A percentile compares a stretch with the other conserved stretches of the same genome.
These are phyloP conservation scores for Verbascum thapsus DNA, from an alignment of 257 asterid genomes.

Conservation along the genomic window DNA sequence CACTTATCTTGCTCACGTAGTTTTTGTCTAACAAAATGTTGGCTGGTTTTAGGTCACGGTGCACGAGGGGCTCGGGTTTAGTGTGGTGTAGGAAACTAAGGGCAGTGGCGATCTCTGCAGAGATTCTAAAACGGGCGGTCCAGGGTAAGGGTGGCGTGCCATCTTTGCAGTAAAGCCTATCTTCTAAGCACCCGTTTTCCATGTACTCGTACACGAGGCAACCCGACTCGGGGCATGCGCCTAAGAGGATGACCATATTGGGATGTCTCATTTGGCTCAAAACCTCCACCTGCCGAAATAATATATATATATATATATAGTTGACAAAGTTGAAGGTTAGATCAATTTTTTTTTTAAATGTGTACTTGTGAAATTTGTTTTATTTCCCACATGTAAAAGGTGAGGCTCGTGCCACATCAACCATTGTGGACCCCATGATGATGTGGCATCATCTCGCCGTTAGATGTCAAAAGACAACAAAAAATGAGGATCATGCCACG, in stretches of 20 bases:
- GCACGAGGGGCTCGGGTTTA: slow-evolving; percentile 55
- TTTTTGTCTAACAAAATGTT: slow-evolving; percentile 75
- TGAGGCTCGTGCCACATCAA: too few species aligned
- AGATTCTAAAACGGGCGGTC: slow-evolving; percentile 45
- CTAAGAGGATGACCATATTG: slow-evolving; percentile 56
- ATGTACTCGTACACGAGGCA: slow-evolving; percentile 58
- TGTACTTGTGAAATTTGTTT: not conserved
- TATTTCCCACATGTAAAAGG: too few species aligned
- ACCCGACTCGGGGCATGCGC: slow-evolving; percentile 53
- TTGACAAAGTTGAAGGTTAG: not conserved
- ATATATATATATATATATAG: not conserved
- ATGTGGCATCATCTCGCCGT: too few species aligned
- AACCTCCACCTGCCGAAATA: slow-evolving; percentile 46
- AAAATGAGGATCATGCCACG: too few species aligned
- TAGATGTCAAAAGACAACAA: too few species aligned
- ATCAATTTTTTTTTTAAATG: not conserved
- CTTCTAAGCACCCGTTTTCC: slow-evolving; percentile 55
- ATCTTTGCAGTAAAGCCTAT: slow-evolving; percentile 39
- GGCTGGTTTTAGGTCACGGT: slow-evolving; percentile 57
- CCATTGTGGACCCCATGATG: too few species aligned
- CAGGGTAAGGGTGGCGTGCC: slow-evolving; percentile 48
- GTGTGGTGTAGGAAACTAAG: slow-evolving; percentile 51
- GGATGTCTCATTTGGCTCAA: slow-evolving; percentile 57
- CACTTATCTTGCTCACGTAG: slow-evolving; percentile 75
- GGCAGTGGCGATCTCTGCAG: slow-evolving; percentile 51